phyloP scores from a whole-genome alignment of 2,329 filamentous ascomycete genomes.

The Penicillium sp. region DNA sequence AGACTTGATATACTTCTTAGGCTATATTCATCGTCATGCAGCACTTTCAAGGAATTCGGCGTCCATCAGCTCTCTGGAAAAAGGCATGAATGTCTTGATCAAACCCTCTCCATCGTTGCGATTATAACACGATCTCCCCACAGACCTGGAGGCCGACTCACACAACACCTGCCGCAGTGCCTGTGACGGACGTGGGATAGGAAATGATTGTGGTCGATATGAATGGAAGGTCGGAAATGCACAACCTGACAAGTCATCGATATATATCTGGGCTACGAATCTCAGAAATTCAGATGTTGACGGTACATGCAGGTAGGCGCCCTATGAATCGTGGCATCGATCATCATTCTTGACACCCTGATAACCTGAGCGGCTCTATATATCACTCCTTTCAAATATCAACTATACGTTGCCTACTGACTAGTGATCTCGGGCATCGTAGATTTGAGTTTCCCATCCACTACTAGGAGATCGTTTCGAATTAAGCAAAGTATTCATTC shows the following conservation, averaged over 20 bases:
- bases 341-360: background rate
- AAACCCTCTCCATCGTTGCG: slow-evolving; percentile 4
- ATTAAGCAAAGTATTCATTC: background rate
- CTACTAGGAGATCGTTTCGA: background rate
- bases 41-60: background rate
- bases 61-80: slow-evolving; percentile 7
- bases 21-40: background rate
- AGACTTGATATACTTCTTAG: too few species aligned
- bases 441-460: too few species aligned
- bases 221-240: background rate
- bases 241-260: background rate
- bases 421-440: too few species aligned
- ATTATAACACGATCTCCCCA: slow-evolving; percentile 9
- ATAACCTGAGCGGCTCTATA: background rate
- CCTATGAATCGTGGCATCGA: background rate
- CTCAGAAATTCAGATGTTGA: background rate
- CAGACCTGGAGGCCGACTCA: slow-evolving; percentile 8
- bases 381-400: background rate
- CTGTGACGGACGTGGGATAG: slow-evolving; percentile 6
- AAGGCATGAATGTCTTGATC: slow-evolving; percentile 8
- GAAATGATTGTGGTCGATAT: background rate
- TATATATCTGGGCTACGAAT: background rate
- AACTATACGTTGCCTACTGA: background rate
- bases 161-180: slow-evolving; percentile 4
- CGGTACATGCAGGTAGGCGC: background rate